Percentiles rank a stretch among this genome's conserved stretches.
Conservation (phyloP, 1,139 yeast genomes). For the Diutina catenulata region DNA sequence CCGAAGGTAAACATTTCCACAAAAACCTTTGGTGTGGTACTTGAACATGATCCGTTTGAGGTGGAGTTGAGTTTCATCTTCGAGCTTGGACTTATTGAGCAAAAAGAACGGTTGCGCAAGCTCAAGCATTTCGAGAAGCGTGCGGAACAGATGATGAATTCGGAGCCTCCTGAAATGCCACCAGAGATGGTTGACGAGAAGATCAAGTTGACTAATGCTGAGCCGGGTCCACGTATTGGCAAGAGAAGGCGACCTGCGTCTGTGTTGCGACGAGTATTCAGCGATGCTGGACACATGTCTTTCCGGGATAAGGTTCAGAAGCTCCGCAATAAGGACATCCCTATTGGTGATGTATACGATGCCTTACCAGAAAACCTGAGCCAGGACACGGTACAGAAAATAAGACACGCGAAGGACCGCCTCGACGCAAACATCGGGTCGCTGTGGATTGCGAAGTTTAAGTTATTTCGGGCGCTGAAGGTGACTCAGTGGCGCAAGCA, state of each 20-base stretch:
- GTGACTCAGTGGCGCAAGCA: constrained; percentile 17
- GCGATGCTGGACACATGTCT: constrained; percentile 3
- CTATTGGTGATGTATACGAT: background rate
- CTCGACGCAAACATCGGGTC: constrained; percentile 40
- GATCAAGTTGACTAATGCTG: constrained; percentile 8
- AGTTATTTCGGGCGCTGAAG: constrained; percentile 16
- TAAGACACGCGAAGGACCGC: constrained; percentile 23
- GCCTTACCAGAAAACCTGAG: background rate
- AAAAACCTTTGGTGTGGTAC: constrained; percentile 20
- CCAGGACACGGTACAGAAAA: constrained; percentile 12
- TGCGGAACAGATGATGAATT: constrained; percentile 9
- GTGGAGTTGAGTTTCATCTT: constrained; percentile 25
- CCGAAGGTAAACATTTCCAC: constrained; percentile 14
- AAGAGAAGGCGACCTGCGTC: background rate
- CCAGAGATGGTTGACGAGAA: constrained; percentile 8
- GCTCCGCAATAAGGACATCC: background rate
- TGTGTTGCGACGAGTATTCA: background rate
- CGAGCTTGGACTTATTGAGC: constrained; percentile 29
- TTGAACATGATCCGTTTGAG: constrained; percentile 35
- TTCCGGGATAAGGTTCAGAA: background rate
- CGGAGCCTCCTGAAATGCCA: background rate
- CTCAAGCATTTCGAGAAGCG: constrained; percentile 18
- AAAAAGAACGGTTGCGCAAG: constrained; percentile 21
- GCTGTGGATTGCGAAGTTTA: constrained; percentile 52
- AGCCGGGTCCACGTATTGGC: constrained; percentile 1